Conservation (phyloP, 345 rosid species). For the Populus deltoides region DNA sequence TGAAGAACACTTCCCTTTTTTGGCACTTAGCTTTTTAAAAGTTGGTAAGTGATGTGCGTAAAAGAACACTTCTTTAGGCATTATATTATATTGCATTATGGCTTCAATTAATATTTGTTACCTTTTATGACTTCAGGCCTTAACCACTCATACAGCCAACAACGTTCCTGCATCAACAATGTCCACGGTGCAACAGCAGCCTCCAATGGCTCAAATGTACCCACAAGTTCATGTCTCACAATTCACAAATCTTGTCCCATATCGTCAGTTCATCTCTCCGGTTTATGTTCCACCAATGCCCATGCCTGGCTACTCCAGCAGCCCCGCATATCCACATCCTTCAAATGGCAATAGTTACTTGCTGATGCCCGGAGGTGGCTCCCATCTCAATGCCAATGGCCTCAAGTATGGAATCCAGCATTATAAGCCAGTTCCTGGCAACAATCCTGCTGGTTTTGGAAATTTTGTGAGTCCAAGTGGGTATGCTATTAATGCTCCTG, state of each 20-base stretch:
- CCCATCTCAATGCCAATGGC: constrained; percentile 65
- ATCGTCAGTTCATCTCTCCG: constrained; percentile 78
- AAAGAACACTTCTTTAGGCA: no score
- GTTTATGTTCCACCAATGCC: constrained; percentile 86
- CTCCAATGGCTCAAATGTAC: constrained; percentile 73
- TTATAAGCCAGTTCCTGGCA: constrained; percentile 70
- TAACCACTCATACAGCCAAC: constrained; percentile 42
- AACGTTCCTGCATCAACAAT: constrained; percentile 55
- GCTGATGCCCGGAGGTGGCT: constrained; percentile 85
- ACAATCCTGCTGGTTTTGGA: constrained; percentile 61
- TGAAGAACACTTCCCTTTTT: not conserved
- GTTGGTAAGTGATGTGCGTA: no score
- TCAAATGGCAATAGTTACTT: constrained; percentile 74
- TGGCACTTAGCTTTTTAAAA: not conserved
- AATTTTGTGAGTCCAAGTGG: constrained; percentile 52
- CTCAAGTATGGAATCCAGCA: constrained; percentile 87
- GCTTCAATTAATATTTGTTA: not conserved
- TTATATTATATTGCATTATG: not conserved
- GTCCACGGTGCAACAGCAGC: constrained; percentile 65
- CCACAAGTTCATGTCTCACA: constrained; percentile 90
- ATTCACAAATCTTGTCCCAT: constrained; percentile 74
- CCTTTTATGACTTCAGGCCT: constrained; percentile 36
- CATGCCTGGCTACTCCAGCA: constrained; percentile 81
- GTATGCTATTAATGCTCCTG: constrained; percentile 68
- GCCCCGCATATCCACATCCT: constrained; percentile 80